These are phyloP conservation scores for Saccharomycopsis fermentans DNA, from an alignment of 805 yeast genomes.

Conservation along the genomic window DNA sequence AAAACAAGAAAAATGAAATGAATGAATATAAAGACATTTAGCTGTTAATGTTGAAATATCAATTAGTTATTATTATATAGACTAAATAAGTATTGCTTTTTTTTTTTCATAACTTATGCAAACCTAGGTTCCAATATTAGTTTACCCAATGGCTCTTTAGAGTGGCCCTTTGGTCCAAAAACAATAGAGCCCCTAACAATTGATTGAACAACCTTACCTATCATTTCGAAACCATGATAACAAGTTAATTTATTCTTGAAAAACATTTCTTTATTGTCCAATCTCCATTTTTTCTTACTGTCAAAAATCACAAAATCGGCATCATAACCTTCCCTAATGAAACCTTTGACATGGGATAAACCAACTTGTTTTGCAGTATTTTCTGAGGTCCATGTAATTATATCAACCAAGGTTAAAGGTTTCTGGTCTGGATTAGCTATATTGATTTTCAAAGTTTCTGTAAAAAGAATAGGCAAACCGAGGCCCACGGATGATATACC, in stretches of 20 bases:
- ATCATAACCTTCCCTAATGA: slow-evolving; percentile 62
- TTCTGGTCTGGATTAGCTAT: slow-evolving; percentile 24
- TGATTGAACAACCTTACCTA: slow-evolving; percentile 73
- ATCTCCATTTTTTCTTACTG: slow-evolving; percentile 38
- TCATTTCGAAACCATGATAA: slow-evolving; percentile 58
- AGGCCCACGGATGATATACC: slow-evolving; percentile 91
- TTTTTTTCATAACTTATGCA: not conserved
- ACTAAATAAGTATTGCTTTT: too few relatives aligned
- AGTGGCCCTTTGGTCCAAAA: slow-evolving; percentile 47
- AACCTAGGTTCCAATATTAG: slow-evolving; percentile 51
- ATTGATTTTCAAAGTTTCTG: slow-evolving; percentile 49
- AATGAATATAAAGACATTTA: too few relatives aligned
- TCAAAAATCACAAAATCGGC: slow-evolving; percentile 86
- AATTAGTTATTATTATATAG: too few relatives aligned
- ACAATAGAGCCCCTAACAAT: slow-evolving; percentile 66
- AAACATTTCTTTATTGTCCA: slow-evolving; percentile 45
- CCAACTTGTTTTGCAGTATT: slow-evolving; percentile 88
- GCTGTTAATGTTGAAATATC: too few relatives aligned
- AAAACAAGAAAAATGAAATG: too few relatives aligned
- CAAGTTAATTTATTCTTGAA: slow-evolving; percentile 89
- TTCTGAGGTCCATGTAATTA: slow-evolving; percentile 68
- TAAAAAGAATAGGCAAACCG: slow-evolving; percentile 73
- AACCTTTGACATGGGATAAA: slow-evolving; percentile 60
- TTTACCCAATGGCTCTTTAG: slow-evolving; percentile 46
- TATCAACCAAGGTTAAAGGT: slow-evolving; percentile 46